Evolutionary conservation across 805 yeast species (phyloP).

Genomic region (Peterozyma xylosa): DNA sequence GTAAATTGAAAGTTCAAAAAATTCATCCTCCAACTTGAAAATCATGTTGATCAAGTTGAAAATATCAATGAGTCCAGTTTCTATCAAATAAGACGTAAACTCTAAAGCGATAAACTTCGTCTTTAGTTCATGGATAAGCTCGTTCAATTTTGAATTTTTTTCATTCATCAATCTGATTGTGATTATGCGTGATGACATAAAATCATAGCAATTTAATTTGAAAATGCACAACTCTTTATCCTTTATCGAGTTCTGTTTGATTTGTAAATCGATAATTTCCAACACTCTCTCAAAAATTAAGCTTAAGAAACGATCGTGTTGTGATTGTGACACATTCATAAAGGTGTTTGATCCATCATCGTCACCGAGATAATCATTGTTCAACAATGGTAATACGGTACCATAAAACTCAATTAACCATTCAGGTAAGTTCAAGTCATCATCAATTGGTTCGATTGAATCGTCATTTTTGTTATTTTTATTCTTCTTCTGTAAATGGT

Average conservation of each 20-base stretch:
- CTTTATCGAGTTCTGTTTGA: constrained; percentile 18
- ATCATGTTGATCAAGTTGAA: constrained; percentile 65
- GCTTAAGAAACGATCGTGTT: constrained; percentile 27
- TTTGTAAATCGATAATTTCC: constrained; percentile 27
- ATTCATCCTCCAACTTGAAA: constrained; percentile 53
- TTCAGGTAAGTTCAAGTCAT: constrained; percentile 73
- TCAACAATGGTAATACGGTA: constrained; percentile 50
- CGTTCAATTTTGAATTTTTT: constrained; percentile 28
- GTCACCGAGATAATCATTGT: constrained; percentile 19
- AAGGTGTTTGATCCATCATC: constrained; percentile 23
- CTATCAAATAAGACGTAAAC: constrained; percentile 37
- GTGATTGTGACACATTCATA: constrained; percentile 29
- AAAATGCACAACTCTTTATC: constrained; percentile 31
- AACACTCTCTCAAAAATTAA: constrained; percentile 41
- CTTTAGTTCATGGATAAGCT: constrained; percentile 26
- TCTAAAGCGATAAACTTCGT: constrained; percentile 35
- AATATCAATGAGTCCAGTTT: constrained; percentile 49
- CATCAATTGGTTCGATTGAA: constrained; percentile 23
- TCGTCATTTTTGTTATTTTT: constrained; percentile 21
- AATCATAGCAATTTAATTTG: constrained; percentile 53
- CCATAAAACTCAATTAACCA: constrained; percentile 67
- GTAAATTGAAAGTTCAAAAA: constrained; percentile 55
- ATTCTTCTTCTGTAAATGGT: constrained; percentile 11
- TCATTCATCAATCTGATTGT: constrained; percentile 32
- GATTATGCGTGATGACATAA: constrained; percentile 45